Evolutionary conservation across 495 filamentous ascomycete species (phyloP).

Genomic region (Copromyces sp.): DNA sequence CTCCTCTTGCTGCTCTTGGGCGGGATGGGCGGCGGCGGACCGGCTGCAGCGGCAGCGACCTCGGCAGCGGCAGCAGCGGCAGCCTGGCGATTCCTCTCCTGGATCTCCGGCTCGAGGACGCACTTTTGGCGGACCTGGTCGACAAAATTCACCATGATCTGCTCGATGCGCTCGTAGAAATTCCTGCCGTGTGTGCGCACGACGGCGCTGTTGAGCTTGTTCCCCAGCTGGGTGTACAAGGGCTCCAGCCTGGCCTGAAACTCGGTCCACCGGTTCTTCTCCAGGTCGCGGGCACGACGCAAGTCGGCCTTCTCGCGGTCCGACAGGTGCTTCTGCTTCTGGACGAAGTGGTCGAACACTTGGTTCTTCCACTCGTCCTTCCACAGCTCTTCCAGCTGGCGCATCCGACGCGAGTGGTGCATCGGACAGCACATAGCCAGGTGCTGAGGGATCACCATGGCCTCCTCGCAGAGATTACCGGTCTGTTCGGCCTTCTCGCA

Average conservation of each 20-base stretch:
- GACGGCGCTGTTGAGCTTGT: not conserved
- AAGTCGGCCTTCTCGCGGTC: not conserved
- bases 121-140: not conserved
- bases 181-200: not conserved
- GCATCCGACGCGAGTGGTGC: not conserved
- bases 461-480: not conserved
- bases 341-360: not conserved
- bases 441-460: not conserved
- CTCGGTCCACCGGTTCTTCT: not conserved
- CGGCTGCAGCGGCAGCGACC: not conserved
- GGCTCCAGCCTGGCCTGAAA: not conserved
- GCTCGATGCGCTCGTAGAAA: not conserved
- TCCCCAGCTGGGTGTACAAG: not conserved
- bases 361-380: not conserved
- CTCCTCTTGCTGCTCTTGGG: not conserved
- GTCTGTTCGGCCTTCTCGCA: not conserved
- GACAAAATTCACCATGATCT: not conserved
- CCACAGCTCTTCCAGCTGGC: not conserved
- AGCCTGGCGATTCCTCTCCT: not conserved
- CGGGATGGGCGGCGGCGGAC: not conserved
- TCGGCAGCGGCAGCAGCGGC: not conserved
- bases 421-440: not conserved
- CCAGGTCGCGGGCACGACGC: not conserved
- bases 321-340: not conserved
- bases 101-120: not conserved